Conservation (phyloP, 371 early-diverging fungal genomes). For the Mortierella sp. region DNA sequence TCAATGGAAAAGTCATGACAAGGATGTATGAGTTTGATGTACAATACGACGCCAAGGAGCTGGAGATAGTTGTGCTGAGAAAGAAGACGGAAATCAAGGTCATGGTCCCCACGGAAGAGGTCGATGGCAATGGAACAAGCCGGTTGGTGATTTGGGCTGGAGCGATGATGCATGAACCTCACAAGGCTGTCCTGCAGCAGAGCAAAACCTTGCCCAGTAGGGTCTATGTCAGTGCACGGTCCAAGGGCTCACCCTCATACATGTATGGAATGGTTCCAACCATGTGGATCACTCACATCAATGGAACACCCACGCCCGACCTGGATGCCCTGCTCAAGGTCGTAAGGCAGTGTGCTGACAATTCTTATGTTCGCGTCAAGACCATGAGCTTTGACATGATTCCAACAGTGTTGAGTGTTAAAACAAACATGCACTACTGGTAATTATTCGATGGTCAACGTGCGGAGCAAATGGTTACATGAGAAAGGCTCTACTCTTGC, state of each 20-base stretch:
- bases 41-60: conserved; percentile 62
- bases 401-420: conserved; percentile 82
- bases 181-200: conserved; percentile 85
- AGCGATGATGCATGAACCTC: conserved; percentile 80
- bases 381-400: conserved; percentile 83
- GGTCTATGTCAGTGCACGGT: conserved; percentile 78
- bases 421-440: conserved; percentile 86
- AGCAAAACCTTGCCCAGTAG: conserved; percentile 75
- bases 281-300: conserved; percentile 83
- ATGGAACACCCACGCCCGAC: conserved; percentile 67
- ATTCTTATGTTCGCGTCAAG: conserved; percentile 86
- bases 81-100: conserved; percentile 75
- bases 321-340: conserved; percentile 72
- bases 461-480: conserved; percentile 1
- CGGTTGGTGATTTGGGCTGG: conserved; percentile 83
- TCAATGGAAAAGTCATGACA: conserved; percentile 77
- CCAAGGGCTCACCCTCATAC: conserved; percentile 83
- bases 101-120: conserved; percentile 65
- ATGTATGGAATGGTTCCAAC: conserved; percentile 87
- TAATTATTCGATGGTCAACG: conserved; percentile 49
- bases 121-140: conserved; percentile 74
- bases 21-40: conserved; percentile 78
- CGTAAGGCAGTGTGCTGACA: conserved; percentile 72
- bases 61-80: conserved; percentile 74
- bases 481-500: too few species aligned